phyloP scores from a whole-genome alignment of 331 rosid genomes.

The Erythrophleum ivorense region DNA sequence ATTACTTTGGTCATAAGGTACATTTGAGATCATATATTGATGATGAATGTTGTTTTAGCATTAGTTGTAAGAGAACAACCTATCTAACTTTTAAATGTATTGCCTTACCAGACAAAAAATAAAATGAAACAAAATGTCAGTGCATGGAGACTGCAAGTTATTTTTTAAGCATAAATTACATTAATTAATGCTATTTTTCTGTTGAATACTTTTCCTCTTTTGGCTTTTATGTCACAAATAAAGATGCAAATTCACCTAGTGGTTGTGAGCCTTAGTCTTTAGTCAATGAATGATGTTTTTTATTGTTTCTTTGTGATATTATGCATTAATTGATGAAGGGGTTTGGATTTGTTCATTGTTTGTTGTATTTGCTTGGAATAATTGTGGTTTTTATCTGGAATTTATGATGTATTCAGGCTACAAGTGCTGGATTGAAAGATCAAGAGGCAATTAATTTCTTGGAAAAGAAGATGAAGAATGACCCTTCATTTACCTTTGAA shows the following conservation, averaged over 20 bases:
- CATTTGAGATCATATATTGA: slow-evolving; percentile 25
- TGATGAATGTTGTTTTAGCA: slow-evolving; percentile 8
- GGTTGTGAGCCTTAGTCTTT: slow-evolving; percentile 14
- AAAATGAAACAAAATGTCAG: neutral
- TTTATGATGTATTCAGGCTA: slow-evolving; percentile 67
- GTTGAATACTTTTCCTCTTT: neutral
- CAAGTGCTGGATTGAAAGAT: slow-evolving; percentile 98
- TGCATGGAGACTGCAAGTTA: neutral
- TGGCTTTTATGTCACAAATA: neutral
- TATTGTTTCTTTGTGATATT: slow-evolving; percentile 16
- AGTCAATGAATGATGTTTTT: neutral
- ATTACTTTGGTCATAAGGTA: slow-evolving; percentile 99
- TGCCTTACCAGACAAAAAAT: neutral
- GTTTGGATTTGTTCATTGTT: slow-evolving; percentile 16
- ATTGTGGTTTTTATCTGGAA: slow-evolving; percentile 33
- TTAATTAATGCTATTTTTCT: slow-evolving; percentile 9
- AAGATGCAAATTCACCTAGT: neutral
- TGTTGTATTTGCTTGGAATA: neutral
- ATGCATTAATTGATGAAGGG: neutral
- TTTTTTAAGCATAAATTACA: neutral
- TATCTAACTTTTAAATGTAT: neutral
- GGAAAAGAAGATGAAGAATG: slow-evolving; percentile 99
- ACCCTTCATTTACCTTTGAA: slow-evolving; percentile 87
- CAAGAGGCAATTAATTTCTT: slow-evolving; percentile 98
- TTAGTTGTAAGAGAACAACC: too few relatives aligned